Base-by-base conservation (phyloP, 352 stramenopile genomes). In the Phytophthora crassamura region DNA sequence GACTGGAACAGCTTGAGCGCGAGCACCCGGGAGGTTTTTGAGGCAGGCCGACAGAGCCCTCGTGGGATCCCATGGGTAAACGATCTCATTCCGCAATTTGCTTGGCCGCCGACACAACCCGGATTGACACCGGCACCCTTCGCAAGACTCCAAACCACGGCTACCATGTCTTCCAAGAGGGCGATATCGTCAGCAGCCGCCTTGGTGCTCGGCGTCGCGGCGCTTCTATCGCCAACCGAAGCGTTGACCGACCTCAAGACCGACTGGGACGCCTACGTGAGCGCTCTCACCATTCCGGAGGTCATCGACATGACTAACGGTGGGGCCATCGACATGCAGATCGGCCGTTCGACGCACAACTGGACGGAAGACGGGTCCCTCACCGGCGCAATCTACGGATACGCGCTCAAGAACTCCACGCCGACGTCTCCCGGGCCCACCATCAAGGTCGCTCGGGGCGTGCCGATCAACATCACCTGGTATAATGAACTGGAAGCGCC, bases 311-410 rank as follows among this genome's bases (percentile, higher is more conserved):
- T 84, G 60, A 69, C 60, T 12, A 50, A 30, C 7, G 72, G 75
- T 32, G 73, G 74, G 14, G n/a, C 51, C 36, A 60, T 79, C 38
- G 66, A 80, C 18, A 84, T 84, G 75, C 50, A 82, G 20, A 84
- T 82, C 7, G 72, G 42, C n/a, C 69, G 64, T 6, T 51, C 65
- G 2, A 46, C 55, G 8, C 75, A 84, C 58, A 77, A 75, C 36
- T 84, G 72, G 72, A 79, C 72, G 14, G 51, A 50, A 10, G 60
- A 74, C 33, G 75, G 73, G 15, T 65, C 52, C 12, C 42, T 78
- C 25, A 48, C 67, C 0, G 75, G 63, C 8, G 51, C 59, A 20
- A 74, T 76, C 41, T 84, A 82, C 50, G 75, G 75, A 35, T 84
- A 84, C 58, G 69, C 43, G 10, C 65, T 77, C 35, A 72, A 42